Conservation (phyloP, 2,329 filamentous ascomycete species). For the Talaromyces amestolkiae region DNA sequence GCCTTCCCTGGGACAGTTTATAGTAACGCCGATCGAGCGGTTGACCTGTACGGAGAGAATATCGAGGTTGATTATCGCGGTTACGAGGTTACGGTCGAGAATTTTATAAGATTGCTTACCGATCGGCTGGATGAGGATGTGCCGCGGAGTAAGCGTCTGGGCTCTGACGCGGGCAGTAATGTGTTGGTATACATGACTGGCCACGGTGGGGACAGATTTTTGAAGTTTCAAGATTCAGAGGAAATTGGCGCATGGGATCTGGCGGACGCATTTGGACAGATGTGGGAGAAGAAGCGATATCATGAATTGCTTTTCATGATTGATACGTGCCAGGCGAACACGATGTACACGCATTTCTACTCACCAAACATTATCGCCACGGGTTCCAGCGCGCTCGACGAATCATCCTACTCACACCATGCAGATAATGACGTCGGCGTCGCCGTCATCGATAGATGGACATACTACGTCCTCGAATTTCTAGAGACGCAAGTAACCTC, state of each 20-base stretch:
- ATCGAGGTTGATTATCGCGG: constrained; percentile 98
- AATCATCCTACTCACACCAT: constrained; percentile 96
- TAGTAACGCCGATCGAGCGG: constrained; percentile 92
- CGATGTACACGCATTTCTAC: constrained; percentile 98
- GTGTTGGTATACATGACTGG: constrained; percentile 99
- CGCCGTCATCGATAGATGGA: constrained; percentile 96
- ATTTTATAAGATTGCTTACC: constrained; percentile 92
- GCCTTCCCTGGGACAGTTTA: constrained; percentile 97
- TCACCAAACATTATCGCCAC: constrained; percentile 97
- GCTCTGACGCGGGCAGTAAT: constrained; percentile 94
- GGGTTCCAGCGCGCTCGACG: constrained; percentile 91
- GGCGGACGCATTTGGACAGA: constrained; percentile 96
- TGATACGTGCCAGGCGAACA: constrained; percentile 98
- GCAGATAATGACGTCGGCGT: constrained; percentile 97
- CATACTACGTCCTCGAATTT: constrained; percentile 97
- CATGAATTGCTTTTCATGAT: constrained; percentile 99
- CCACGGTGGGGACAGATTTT: constrained; percentile 93
- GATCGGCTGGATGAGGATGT: constrained; percentile 93
- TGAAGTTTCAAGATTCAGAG: constrained; percentile 98
- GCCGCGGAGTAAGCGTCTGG: constrained; percentile 85
- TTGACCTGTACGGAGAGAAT: constrained; percentile 96
- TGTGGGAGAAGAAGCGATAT: constrained; percentile 99
- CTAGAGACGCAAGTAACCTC: constrained; percentile 86
- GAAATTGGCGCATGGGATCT: constrained; percentile 96
- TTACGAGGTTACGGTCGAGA: constrained; percentile 98